These are phyloP conservation scores for Blastobotrys robertii DNA, from an alignment of 805 yeast genomes.

Conservation along the genomic window DNA sequence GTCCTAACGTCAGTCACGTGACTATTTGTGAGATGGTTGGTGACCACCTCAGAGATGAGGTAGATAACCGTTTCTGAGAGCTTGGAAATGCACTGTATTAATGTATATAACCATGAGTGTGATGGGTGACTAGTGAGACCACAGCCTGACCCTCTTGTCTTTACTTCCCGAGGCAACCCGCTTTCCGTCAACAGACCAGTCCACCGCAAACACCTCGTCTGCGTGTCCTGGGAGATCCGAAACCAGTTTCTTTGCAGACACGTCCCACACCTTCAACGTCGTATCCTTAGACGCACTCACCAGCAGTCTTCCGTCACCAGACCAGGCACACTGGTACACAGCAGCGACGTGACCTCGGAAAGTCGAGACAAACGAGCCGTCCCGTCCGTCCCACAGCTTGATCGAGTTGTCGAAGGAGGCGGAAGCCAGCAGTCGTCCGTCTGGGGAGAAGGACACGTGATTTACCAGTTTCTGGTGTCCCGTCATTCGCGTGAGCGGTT, in stretches of 20 bases:
- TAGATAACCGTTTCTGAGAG: no score
- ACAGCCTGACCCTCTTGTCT: conserved; percentile 85
- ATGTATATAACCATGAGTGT: no score
- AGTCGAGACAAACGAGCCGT: conserved; percentile 82
- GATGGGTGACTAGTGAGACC: conserved; percentile 72
- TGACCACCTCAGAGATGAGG: no score
- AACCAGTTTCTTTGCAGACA: conserved; percentile 69
- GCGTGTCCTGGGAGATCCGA: conserved; percentile 93
- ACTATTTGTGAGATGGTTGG: no score
- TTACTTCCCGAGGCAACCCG: conserved; percentile 97
- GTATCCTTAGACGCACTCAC: conserved; percentile 96
- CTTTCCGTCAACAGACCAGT: conserved; percentile 94
- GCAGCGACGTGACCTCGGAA: conserved; percentile 97
- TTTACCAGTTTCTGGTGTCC: conserved; percentile 97
- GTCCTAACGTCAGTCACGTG: no score
- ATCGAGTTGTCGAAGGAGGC: conserved; percentile 94
- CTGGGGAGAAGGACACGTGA: conserved; percentile 93
- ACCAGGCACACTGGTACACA: conserved; percentile 97
- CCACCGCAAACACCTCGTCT: conserved; percentile 94
- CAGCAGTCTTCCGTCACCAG: conserved; percentile 81
- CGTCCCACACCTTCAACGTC: conserved; percentile 93
- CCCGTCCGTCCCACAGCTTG: conserved; percentile 91
- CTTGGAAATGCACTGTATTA: no score
- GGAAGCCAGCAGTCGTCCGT: conserved; percentile 81
- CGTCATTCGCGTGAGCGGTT: conserved; percentile 89